Conservation (phyloP, 768 basidiomycete genomes). For the Leccinum variicolor region DNA sequence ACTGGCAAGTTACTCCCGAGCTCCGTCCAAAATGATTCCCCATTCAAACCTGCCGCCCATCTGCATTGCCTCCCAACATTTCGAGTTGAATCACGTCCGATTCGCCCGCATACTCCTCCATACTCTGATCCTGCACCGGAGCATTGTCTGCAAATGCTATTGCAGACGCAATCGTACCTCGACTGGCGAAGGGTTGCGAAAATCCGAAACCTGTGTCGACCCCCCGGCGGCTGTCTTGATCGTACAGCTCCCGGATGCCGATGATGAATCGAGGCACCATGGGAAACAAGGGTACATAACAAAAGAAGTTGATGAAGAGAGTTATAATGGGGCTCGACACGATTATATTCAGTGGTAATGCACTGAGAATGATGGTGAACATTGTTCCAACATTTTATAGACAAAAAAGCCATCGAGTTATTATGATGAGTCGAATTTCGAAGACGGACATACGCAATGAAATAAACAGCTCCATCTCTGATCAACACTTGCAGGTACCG, state of each 20-base stretch:
- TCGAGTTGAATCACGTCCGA: no score
- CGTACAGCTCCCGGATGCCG: not conserved
- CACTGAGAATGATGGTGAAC: no score
- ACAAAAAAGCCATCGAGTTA: no score
- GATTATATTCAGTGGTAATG: no score
- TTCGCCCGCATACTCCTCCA: no score
- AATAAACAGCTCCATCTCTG: not conserved
- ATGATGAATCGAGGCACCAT: not conserved
- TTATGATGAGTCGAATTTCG: no score
- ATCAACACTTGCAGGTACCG: not conserved
- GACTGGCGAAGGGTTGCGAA: not conserved
- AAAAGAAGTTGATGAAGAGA: not conserved
- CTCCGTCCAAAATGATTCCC: no score
- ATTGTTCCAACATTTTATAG: no score
- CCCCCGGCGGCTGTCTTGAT: not conserved
- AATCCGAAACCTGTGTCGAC: not conserved
- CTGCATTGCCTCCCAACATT: no score
- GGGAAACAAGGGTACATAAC: not conserved
- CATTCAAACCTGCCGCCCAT: no score
- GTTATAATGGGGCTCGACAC: not conserved
- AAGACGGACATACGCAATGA: not conserved
- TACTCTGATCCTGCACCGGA: not conserved
- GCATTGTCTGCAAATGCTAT: not conserved
- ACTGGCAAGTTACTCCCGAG: no score
- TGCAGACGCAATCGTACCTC: not conserved